Conservation (phyloP, 2,329 filamentous ascomycete species). For the Paecilomyces variotii region DNA sequence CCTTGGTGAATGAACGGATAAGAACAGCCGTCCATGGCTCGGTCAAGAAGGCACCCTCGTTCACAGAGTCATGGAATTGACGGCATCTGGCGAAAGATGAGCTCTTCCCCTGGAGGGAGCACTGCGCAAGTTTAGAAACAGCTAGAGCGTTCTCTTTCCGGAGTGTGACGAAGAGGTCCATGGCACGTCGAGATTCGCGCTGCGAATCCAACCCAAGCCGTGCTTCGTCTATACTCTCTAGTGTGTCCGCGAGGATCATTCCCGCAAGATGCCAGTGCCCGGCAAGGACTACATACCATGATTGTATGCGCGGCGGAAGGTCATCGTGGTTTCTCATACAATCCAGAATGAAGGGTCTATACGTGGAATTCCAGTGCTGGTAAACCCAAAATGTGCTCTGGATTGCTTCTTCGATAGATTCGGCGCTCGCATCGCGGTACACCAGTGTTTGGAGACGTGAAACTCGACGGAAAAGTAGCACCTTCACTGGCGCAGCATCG, state of each 20-base stretch:
- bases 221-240: conserved; percentile 44
- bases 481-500: conserved; percentile 50
- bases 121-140: conserved; percentile 43
- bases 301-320: conserved; percentile 48
- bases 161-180: conserved; percentile 33
- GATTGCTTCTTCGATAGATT: conserved; percentile 27
- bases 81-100: background rate
- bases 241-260: conserved; percentile 47
- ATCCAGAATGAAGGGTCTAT: conserved; percentile 46
- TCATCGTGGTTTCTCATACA: conserved; percentile 43
- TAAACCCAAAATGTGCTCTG: conserved; percentile 43
- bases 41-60: conserved; percentile 48
- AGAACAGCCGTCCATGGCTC: conserved; percentile 54
- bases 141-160: conserved; percentile 38
- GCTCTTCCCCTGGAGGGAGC: conserved; percentile 31
- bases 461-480: conserved; percentile 50
- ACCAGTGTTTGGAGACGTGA: conserved; percentile 48
- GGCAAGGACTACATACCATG: conserved; percentile 52
- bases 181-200: conserved; percentile 18
- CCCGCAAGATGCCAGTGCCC: conserved; percentile 53
- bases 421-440: conserved; percentile 40
- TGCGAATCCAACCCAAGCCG: conserved; percentile 7
- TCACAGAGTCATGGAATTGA: conserved; percentile 47
- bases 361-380: conserved; percentile 48
- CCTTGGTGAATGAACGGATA: conserved; percentile 46